A percentile compares a stretch with the other conserved stretches of the same genome.
These are phyloP conservation scores for Vanrija sp. DNA, from an alignment of 1,284 basidiomycete species.

Conservation along the genomic window DNA sequence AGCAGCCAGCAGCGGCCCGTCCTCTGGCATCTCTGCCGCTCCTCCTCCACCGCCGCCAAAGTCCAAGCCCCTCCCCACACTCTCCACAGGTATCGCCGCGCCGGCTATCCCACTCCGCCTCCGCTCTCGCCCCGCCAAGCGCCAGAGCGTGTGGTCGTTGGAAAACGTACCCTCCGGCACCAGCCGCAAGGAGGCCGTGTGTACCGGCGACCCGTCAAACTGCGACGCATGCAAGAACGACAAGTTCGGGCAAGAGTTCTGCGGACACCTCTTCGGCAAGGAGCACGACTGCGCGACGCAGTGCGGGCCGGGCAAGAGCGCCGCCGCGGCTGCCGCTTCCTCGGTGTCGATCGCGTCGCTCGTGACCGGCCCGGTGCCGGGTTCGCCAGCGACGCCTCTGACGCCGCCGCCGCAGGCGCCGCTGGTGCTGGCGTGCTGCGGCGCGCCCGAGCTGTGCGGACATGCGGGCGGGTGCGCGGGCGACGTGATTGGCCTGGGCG, in stretches of 20 bases:
- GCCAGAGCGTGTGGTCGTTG: slow-evolving; percentile 31
- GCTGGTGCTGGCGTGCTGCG: slow-evolving; percentile 38
- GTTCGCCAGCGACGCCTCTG: background rate
- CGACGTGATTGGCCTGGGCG: slow-evolving; percentile 22
- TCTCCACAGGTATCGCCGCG: slow-evolving; percentile 1
- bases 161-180: slow-evolving; percentile 19
- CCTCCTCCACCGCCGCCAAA: slow-evolving; percentile 1
- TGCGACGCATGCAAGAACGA: slow-evolving; percentile 49
- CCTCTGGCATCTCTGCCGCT: slow-evolving; percentile 11
- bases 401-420: slow-evolving; percentile 21
- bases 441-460: slow-evolving; percentile 39
- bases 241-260: slow-evolving; percentile 68
- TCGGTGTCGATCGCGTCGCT: slow-evolving; percentile 1
- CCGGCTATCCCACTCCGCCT: slow-evolving; percentile 16
- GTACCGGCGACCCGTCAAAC: slow-evolving; percentile 48
- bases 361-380: slow-evolving; percentile 4
- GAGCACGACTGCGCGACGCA: background rate
- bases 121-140: slow-evolving; percentile 9
- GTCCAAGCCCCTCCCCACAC: background rate
- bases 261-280: slow-evolving; percentile 60
- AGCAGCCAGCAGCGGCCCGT: background rate
- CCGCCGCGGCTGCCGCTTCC: slow-evolving; percentile 8
- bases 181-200: slow-evolving; percentile 34
- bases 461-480: slow-evolving; percentile 26
- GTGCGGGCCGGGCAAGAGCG: too few species aligned